Conservation (phyloP, 805 yeast genomes). For the Nakazawaea holstii region DNA sequence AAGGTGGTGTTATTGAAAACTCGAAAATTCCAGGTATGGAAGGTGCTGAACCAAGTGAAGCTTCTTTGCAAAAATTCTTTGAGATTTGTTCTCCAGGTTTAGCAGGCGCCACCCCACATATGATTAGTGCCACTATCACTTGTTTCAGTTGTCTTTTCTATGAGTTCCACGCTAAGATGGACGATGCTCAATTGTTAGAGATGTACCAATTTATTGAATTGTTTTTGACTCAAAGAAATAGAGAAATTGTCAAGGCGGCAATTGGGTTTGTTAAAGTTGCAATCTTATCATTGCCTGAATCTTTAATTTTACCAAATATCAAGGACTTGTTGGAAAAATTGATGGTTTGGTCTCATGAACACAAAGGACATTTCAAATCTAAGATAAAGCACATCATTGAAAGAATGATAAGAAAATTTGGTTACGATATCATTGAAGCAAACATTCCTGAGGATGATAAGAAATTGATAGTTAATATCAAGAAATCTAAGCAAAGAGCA, state of each 20-base stretch:
- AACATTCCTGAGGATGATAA: slow-evolving; percentile 88
- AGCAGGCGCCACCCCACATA: slow-evolving; percentile 89
- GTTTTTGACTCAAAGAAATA: slow-evolving; percentile 82
- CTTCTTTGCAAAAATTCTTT: slow-evolving; percentile 75
- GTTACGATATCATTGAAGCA: slow-evolving; percentile 76
- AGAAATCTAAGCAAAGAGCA: slow-evolving; percentile 79
- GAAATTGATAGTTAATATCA: slow-evolving; percentile 78
- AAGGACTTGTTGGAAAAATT: slow-evolving; percentile 63
- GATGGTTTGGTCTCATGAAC: slow-evolving; percentile 92
- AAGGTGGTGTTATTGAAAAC: slow-evolving; percentile 57
- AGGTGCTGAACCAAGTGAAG: slow-evolving; percentile 56
- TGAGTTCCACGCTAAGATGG: slow-evolving; percentile 71
- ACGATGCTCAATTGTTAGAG: slow-evolving; percentile 59
- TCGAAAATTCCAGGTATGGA: slow-evolving; percentile 69
- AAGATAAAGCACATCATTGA: slow-evolving; percentile 92
- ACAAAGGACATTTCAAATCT: slow-evolving; percentile 89
- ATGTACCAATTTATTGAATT: slow-evolving; percentile 82
- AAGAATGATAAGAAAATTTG: slow-evolving; percentile 84
- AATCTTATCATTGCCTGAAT: slow-evolving; percentile 76
- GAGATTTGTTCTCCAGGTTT: slow-evolving; percentile 95
- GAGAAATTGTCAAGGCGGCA: slow-evolving; percentile 92
- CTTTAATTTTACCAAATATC: slow-evolving; percentile 61
- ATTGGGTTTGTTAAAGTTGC: slow-evolving; percentile 93
- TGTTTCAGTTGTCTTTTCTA: slow-evolving; percentile 82
- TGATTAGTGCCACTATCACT: slow-evolving; percentile 95